Evolutionary conservation across 352 stramenopile species (phyloP).

Genomic region (Globisporangium rhizosaccharum): DNA sequence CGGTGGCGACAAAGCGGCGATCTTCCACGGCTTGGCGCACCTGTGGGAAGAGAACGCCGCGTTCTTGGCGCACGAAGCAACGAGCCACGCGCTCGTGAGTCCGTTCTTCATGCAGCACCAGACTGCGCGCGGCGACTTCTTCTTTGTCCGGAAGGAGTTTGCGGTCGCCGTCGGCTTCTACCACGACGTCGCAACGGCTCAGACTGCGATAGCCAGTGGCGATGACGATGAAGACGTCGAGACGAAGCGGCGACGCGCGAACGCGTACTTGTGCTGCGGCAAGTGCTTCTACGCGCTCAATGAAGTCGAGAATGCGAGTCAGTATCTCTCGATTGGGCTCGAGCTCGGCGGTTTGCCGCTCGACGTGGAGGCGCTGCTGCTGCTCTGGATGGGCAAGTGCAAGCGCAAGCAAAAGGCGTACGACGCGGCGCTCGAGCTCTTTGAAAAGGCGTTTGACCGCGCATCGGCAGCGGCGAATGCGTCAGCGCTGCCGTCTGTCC

Average conservation of each 20-base stretch:
- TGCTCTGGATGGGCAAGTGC: slow-evolving; percentile 63
- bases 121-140: slow-evolving; percentile 46
- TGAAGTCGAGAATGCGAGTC: slow-evolving; percentile 35
- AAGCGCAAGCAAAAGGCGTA: slow-evolving; percentile 46
- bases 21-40: slow-evolving; percentile 68
- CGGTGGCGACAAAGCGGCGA: slow-evolving; percentile 64
- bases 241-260: slow-evolving; percentile 33
- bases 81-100: slow-evolving; percentile 25
- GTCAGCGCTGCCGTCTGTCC: slow-evolving; percentile 28
- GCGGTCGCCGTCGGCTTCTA: slow-evolving; percentile 43
- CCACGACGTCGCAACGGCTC: slow-evolving; percentile 33
- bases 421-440: slow-evolving; percentile 34
- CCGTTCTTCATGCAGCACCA: slow-evolving; percentile 58
- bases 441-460: slow-evolving; percentile 54
- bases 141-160: slow-evolving; percentile 60
- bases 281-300: slow-evolving; percentile 65
- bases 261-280: slow-evolving; percentile 40
- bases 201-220: not conserved
- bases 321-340: slow-evolving; percentile 35
- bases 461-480: slow-evolving; percentile 28
- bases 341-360: slow-evolving; percentile 28
- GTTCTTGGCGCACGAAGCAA: slow-evolving; percentile 34
- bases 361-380: slow-evolving; percentile 38
- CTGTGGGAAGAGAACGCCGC: slow-evolving; percentile 61
- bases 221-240: slow-evolving; percentile 26